Percentiles rank a stretch among this genome's conserved stretches.
Conservation (phyloP, 176 grass and related monocot genomes). For the Bolboschoenus planiculmis region DNA sequence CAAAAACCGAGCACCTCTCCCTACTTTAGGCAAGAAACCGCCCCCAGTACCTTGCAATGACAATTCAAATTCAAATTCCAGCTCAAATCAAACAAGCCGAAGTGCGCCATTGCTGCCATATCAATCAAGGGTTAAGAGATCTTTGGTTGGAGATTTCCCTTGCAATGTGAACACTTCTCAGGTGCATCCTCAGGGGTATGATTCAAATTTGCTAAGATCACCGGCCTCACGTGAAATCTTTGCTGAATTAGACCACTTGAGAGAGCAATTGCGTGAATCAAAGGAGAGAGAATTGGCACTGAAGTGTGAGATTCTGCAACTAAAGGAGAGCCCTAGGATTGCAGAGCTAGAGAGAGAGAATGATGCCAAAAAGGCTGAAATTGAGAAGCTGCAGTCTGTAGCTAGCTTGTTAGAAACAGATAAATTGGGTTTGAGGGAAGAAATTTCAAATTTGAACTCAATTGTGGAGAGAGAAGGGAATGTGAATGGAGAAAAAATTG, state of each 20-base stretch:
- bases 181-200: slow-evolving; percentile 79
- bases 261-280: slow-evolving; percentile 70
- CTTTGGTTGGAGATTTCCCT: slow-evolving; percentile 87
- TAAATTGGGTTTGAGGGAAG: slow-evolving; percentile 57
- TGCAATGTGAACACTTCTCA: slow-evolving; percentile 69
- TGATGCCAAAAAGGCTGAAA: slow-evolving; percentile 54
- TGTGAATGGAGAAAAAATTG: slow-evolving; percentile 30
- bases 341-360: slow-evolving; percentile 80
- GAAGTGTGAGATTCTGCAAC: slow-evolving; percentile 53
- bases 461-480: slow-evolving; percentile 44
- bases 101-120: slow-evolving; percentile 46
- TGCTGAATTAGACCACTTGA: slow-evolving; percentile 82
- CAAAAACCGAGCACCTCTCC: slow-evolving; percentile 49
- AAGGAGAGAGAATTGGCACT: slow-evolving; percentile 82
- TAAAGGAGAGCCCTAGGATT: slow-evolving; percentile 68
- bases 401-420: slow-evolving; percentile 63
- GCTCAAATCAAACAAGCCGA: slow-evolving; percentile 38
- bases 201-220: slow-evolving; percentile 58
- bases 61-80: slow-evolving; percentile 22
- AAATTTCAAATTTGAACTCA: slow-evolving; percentile 57
- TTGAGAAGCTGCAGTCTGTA: slow-evolving; percentile 44
- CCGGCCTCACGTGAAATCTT: slow-evolving; percentile 91
- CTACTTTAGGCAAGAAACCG: slow-evolving; percentile 54
- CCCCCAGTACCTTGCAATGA: slow-evolving; percentile 26
- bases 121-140: slow-evolving; percentile 84